Base-by-base conservation (phyloP, 257 asterid genomes). In the Solanum boliviense region DNA sequence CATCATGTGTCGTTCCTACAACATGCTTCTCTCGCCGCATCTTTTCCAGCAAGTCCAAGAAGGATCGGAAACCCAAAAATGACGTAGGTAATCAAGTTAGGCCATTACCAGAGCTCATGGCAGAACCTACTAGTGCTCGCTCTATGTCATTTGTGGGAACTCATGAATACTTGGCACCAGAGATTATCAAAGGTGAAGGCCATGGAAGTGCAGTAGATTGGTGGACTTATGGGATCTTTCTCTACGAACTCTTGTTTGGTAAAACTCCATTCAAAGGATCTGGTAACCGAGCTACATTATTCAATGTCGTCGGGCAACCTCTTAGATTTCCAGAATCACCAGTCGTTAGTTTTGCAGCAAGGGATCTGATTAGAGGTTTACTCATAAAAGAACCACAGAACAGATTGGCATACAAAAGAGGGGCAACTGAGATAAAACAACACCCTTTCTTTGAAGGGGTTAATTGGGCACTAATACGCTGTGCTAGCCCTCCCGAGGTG, bases 131-230 rank as follows among this genome's bases (percentile, higher is more conserved):
- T 68, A 85, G 88, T 72, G 93, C 93, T n/a, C 91, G 93, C 46
- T 91, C 92, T 18, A 91, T 90, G 93, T 91, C 93, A 62, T 91
- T 91, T 48, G 92, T 91, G 7, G 93, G 93, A 56, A 91, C 93
- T 23, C 93, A 91, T 20, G 93, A 91, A 56, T 91, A 91, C 87
- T 75, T 91, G 85, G 93, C 93, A 27, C 93, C 93, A 11, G 93
- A 91, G 86, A 91, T 91, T 27, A 90, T 91, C 86, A 91, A 91
- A 88, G 93, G 93, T 20, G 93, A 91, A 65, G 93, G 93, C 35
- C 93, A 91, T 68, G 93, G 93, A 52, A 91, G 92, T 75, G 92
- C 93, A 6, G 93, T 91, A 60, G 93, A 91, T 75, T 91, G 93
- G 93, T 91, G 93, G 92, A 90, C 93, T 84, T 88, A 90, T 12